phyloP scores from a whole-genome alignment of 2,329 filamentous ascomycete genomes.

The Colletotrichum theobromicola region DNA sequence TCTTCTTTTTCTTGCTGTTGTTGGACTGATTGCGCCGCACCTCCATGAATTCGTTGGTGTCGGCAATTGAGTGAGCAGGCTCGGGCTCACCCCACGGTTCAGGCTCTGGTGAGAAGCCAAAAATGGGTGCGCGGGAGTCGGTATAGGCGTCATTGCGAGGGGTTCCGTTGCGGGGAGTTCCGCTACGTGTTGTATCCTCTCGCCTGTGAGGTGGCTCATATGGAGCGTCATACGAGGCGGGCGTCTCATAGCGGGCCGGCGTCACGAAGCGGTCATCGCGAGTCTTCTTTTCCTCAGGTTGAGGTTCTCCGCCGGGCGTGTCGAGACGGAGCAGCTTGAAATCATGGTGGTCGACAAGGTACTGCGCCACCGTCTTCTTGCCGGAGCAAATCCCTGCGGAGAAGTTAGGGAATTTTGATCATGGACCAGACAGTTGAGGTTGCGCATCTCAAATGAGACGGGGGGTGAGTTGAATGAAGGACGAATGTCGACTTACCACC shows the following conservation, averaged over 20 bases:
- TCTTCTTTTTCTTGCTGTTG: background rate
- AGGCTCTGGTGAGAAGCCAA: background rate
- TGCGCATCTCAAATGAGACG: conserved; percentile 17
- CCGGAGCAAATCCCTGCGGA: conserved; percentile 85
- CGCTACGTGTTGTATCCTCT: background rate
- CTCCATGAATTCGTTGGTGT: background rate
- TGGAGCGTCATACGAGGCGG: background rate
- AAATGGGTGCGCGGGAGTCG: background rate
- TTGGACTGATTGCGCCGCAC: background rate
- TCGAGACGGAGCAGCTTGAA: conserved; percentile 76
- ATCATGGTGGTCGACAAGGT: conserved; percentile 82
- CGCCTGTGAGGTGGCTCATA: background rate
- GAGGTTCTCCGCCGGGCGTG: background rate
- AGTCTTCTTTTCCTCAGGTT: background rate
- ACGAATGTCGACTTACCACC: conserved; percentile 57
- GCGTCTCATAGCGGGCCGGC: background rate
- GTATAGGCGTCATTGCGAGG: background rate
- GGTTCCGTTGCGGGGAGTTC: background rate
- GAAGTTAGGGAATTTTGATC: background rate
- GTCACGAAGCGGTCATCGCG: background rate
- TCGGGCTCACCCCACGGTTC: background rate
- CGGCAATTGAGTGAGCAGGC: background rate
- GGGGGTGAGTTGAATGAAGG: background rate
- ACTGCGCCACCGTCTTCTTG: conserved; percentile 88
- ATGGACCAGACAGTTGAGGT: background rate